Evolutionary conservation across 805 yeast genomes (phyloP).

Genomic region (Pichia gijzeniarum): DNA sequence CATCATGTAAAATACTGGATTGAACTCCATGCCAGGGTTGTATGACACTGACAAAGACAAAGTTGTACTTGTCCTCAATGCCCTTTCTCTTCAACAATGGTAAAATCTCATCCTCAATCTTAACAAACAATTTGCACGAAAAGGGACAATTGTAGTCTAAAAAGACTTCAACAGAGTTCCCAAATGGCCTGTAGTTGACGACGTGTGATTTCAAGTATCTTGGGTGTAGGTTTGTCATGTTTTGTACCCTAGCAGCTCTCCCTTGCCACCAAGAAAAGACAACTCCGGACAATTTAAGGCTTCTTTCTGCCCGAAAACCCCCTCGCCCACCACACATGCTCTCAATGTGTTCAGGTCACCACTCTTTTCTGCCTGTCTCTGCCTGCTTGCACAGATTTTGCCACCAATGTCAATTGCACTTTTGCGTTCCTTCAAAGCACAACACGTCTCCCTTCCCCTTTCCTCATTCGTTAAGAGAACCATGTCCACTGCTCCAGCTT

Average conservation of each 20-base stretch:
- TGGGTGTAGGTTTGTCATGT: conserved; percentile 22
- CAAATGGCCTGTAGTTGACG: neutral
- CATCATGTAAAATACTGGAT: conserved; percentile 63
- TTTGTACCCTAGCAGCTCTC: neutral
- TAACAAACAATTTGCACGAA: conserved; percentile 56
- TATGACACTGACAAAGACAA: conserved; percentile 64
- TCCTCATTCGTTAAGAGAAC: neutral
- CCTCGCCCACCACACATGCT: no score
- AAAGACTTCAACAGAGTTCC: conserved; percentile 49
- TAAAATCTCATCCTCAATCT: conserved; percentile 44
- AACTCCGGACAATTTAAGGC: no score
- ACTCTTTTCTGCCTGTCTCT: no score
- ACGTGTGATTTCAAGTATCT: conserved; percentile 21
- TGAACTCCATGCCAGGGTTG: conserved; percentile 85
- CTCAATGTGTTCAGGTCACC: no score
- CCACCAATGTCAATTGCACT: neutral
- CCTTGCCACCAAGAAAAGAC: neutral
- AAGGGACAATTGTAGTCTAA: conserved; percentile 77
- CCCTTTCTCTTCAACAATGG: conserved; percentile 41
- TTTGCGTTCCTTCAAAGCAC: neutral
- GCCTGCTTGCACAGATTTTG: no score
- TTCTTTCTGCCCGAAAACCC: no score
- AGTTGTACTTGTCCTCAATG: conserved; percentile 45
- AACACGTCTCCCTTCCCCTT: neutral
- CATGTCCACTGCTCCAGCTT: conserved; percentile 10